A percentile compares a stretch with the other conserved stretches of the same genome.
Evolutionary conservation across 306 rosid genomes (phyloP).

Genomic region (Betula pendula): DNA sequence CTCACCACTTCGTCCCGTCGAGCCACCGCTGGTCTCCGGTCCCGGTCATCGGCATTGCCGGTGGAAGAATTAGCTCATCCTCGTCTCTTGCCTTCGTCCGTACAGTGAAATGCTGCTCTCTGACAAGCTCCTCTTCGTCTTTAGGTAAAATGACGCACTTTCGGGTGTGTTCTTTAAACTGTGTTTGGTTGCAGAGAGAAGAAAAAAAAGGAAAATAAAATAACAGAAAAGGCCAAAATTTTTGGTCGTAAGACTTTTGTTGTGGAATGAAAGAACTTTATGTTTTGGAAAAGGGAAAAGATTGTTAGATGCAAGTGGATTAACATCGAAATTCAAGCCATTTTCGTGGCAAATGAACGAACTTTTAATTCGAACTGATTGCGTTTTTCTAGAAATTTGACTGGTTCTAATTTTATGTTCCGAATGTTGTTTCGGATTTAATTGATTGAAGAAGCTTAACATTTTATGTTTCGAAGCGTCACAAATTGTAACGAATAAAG

Average conservation of each 20-base stretch:
- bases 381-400: background rate
- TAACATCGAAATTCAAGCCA: background rate
- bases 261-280: too few species aligned
- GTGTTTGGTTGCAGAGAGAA: conserved; percentile 18
- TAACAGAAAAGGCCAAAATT: background rate
- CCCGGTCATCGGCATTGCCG: conserved; percentile 27
- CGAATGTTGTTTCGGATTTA: background rate
- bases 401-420: background rate
- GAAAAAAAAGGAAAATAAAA: background rate
- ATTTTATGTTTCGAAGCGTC: background rate
- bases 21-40: conserved; percentile 29
- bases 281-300: background rate
- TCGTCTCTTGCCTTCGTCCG: conserved; percentile 26
- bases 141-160: conserved; percentile 31
- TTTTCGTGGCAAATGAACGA: background rate
- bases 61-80: conserved; percentile 11
- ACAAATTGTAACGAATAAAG: background rate
- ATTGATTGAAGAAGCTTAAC: background rate
- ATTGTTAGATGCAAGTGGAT: background rate
- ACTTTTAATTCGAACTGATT: background rate
- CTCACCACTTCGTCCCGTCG: conserved; percentile 25
- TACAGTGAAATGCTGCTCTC: conserved; percentile 38
- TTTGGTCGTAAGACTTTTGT: background rate
- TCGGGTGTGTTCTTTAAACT: background rate
- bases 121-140: conserved; percentile 8